Evolutionary conservation across 2,329 filamentous ascomycete genomes (phyloP).

Genomic region (Pseudocercospora pini-densiflorae): DNA sequence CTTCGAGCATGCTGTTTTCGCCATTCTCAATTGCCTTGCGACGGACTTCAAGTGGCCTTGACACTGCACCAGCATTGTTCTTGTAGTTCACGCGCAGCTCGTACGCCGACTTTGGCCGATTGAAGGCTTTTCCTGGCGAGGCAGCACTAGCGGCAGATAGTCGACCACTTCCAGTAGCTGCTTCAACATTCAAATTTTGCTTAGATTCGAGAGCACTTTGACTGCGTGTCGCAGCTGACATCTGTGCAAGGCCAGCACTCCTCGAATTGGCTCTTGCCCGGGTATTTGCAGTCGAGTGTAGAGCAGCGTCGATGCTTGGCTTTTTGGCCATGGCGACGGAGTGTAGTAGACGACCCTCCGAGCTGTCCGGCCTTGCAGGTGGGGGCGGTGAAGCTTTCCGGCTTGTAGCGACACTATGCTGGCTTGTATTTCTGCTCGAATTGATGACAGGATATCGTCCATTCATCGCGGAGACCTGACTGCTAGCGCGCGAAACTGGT

Average conservation of each 20-base stretch:
- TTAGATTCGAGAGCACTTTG: conserved; percentile 6
- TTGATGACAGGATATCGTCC: conserved; percentile 50
- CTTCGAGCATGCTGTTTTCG: conserved; percentile 34
- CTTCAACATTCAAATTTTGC: background rate
- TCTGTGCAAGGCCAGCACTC: conserved; percentile 16
- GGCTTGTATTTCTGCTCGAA: conserved; percentile 33
- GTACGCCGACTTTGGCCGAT: conserved; percentile 37
- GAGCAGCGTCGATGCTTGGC: conserved; percentile 11
- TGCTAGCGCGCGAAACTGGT: conserved; percentile 19
- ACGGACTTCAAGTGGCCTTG: conserved; percentile 32
- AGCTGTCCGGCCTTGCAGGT: background rate
- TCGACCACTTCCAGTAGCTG: background rate
- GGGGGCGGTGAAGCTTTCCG: background rate
- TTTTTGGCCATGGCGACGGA: conserved; percentile 6
- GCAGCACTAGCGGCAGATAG: background rate
- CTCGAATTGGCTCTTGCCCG: conserved; percentile 10
- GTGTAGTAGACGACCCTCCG: conserved; percentile 5
- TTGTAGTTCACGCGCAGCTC: conserved; percentile 42
- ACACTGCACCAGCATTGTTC: conserved; percentile 21
- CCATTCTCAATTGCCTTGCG: conserved; percentile 29
- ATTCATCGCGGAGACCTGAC: conserved; percentile 44
- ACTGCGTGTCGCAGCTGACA: conserved; percentile 14
- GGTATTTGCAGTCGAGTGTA: background rate
- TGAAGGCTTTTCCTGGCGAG: conserved; percentile 3
- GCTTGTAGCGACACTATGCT: background rate